phyloP scores from a whole-genome alignment of 768 basidiomycete genomes.

The Rhizopogon salebrosus region DNA sequence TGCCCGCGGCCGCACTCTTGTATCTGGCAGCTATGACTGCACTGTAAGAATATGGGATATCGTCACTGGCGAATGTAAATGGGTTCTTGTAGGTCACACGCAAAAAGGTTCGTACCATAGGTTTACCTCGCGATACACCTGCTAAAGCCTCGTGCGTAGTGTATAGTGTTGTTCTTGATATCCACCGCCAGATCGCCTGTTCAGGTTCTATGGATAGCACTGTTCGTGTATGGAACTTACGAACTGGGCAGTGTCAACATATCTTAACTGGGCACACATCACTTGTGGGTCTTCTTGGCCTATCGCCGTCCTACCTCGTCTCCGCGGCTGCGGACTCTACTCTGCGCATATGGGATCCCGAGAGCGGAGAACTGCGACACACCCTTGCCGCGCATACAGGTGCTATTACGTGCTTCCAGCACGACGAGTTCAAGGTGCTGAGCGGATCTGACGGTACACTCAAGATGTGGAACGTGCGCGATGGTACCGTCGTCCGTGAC shows the following conservation, averaged over 20 bases:
- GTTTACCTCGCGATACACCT: neutral
- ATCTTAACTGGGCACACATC: constrained; percentile 89
- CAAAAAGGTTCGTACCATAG: constrained; percentile 66
- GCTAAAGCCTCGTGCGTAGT: constrained; percentile 42
- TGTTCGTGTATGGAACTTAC: constrained; percentile 90
- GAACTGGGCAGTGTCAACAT: constrained; percentile 74
- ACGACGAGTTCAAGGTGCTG: constrained; percentile 95
- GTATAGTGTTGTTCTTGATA: constrained; percentile 92
- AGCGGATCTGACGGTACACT: constrained; percentile 93
- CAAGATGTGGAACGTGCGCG: constrained; percentile 96
- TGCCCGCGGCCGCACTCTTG: constrained; percentile 81
- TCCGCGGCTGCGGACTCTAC: constrained; percentile 97
- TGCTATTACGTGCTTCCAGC: constrained; percentile 99
- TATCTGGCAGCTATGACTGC: constrained; percentile 95
- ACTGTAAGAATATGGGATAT: constrained; percentile 96
- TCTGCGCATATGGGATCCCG: constrained; percentile 90
- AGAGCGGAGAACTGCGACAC: constrained; percentile 72
- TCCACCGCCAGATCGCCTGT: constrained; percentile 80
- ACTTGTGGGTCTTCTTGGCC: constrained; percentile 87
- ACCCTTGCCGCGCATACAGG: constrained; percentile 88
- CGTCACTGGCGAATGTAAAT: constrained; percentile 73
- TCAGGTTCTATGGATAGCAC: constrained; percentile 99
- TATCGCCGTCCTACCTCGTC: constrained; percentile 87
- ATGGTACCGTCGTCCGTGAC: constrained; percentile 83
- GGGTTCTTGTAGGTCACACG: constrained; percentile 80